phyloP scores from a whole-genome alignment of 208 protist genomes.

The Endotrypanum monterogeii region DNA sequence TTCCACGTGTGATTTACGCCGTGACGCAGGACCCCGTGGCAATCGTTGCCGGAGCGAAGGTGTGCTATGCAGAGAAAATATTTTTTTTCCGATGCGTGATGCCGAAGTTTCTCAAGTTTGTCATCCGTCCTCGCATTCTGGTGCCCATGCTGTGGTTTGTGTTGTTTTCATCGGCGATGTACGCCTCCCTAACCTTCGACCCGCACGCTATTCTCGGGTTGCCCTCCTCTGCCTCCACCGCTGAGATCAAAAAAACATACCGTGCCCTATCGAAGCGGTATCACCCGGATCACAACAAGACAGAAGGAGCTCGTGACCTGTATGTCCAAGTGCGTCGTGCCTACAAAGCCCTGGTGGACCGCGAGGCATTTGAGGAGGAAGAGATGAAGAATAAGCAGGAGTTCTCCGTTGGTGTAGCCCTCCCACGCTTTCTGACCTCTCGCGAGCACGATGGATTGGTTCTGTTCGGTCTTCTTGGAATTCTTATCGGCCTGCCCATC shows the following conservation, averaged over 20 bases:
- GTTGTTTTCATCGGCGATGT: conserved; percentile 90
- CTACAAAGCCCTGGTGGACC: conserved; percentile 93
- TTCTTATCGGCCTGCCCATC: conserved; percentile 73
- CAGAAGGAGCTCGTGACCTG: conserved; percentile 81
- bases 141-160: conserved; percentile 79
- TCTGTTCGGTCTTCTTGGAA: conserved; percentile 77
- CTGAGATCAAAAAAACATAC: conserved; percentile 89
- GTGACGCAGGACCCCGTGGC: conserved; percentile 51
- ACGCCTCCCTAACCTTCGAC: conserved; percentile 87
- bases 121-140: conserved; percentile 81
- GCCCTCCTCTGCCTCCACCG: conserved; percentile 46
- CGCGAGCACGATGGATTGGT: conserved; percentile 88
- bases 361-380: conserved; percentile 90
- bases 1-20: conserved; percentile 50
- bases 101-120: conserved; percentile 88
- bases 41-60: conserved; percentile 59
- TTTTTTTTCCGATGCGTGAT: conserved; percentile 85
- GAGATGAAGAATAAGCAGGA: conserved; percentile 71
- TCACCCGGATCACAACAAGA: conserved; percentile 93
- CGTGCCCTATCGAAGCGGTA: conserved; percentile 78
- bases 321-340: conserved; percentile 90
- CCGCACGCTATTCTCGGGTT: conserved; percentile 83
- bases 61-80: conserved; percentile 70
- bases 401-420: conserved; percentile 86
- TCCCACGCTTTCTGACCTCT: conserved; percentile 86